Evolutionary conservation across 441 rosid species (phyloP), one percentile per base, ranked within the genome.

Genomic region (Cnidoscolus chayamansa): DNA sequence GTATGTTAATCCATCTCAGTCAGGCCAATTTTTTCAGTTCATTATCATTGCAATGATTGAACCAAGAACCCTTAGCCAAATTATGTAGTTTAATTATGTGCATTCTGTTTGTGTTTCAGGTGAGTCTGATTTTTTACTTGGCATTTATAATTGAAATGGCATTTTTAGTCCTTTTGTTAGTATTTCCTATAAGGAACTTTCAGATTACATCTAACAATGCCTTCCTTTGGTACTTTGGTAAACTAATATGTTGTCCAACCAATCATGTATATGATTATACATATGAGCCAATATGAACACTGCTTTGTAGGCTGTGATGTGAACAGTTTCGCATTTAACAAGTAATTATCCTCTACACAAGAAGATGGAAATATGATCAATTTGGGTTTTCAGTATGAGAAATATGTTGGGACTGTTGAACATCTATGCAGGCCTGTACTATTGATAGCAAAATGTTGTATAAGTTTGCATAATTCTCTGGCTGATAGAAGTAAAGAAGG

Each of bases 401-500:
- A 35, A 20, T 65, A 1, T 5, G 4, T 69, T 16, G 13, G 43
- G 65, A 1, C 25, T 43, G 35, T 35, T 68, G 31, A 47, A 19
- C 62, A 32, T 32, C 48, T n/a, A 17, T n/a, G 45, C 56, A 56
- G 57, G 48, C 43, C 12, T 19, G n/a, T 58, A 35, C 49, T 32
- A 7, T 63, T 25, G 40, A 6, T 63, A 70, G 30, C n/a, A 10
- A 15, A 6, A 5, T 9, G 16, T 53, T 50, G 25, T 35, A 8
- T 40, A 17, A 10, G 57, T 68, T 70, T 58, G n/a, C 65, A 37
- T 47, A 9, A 4, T 19, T 11, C 32, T 19, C 15, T n/a, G 66
- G 37, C 50, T 60, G 53, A 25, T n/a, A 53, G 30, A 40, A 51
- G 47, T 56, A 47, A 65, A 31, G 31, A 45, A 70, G 30, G 63